A percentile compares a stretch with the other conserved stretches of the same genome.
These are phyloP conservation scores for Entonaema liquescens DNA, from an alignment of 495 filamentous ascomycete genomes.

Conservation along the genomic window DNA sequence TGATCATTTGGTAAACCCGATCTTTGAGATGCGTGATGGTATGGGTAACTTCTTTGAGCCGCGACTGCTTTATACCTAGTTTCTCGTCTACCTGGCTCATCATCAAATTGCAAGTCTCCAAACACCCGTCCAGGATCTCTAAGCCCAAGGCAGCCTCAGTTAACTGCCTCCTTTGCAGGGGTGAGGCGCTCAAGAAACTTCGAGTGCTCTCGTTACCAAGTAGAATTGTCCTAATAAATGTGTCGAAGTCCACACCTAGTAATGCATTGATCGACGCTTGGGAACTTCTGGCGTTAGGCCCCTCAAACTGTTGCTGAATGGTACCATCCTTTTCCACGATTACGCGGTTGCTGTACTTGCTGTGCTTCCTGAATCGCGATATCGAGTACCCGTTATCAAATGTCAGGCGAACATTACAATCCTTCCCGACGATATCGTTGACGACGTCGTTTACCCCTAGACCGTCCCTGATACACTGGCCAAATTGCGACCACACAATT, in stretches of 20 bases:
- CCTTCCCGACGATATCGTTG: slow-evolving; percentile 43
- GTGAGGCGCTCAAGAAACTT: slow-evolving; percentile 45
- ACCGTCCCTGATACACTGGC: slow-evolving; percentile 43
- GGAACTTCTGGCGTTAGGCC: slow-evolving; percentile 28
- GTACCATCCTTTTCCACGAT: slow-evolving; percentile 41
- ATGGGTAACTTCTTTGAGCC: slow-evolving; percentile 11
- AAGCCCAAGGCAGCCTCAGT: slow-evolving; percentile 45
- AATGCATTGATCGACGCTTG: slow-evolving; percentile 46
- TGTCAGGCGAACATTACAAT: slow-evolving; percentile 42
- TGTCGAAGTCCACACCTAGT: slow-evolving; percentile 46
- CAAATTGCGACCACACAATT: slow-evolving; percentile 50
- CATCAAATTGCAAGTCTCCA: slow-evolving; percentile 37
- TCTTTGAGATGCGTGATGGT: slow-evolving; percentile 11
- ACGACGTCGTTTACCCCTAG: slow-evolving; percentile 44
- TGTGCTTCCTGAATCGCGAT: slow-evolving; percentile 42
- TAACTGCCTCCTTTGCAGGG: slow-evolving; percentile 38
- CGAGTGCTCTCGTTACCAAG: slow-evolving; percentile 46
- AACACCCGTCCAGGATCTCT: slow-evolving; percentile 40
- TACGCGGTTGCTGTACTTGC: slow-evolving; percentile 29
- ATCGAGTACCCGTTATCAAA: slow-evolving; percentile 48
- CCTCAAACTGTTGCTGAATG: slow-evolving; percentile 44
- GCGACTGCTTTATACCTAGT: slow-evolving; percentile 1
- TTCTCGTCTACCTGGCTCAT: slow-evolving; percentile 38
- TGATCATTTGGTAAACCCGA: slow-evolving; percentile 9
- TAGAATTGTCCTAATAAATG: slow-evolving; percentile 45